Base-by-base conservation (phyloP, 805 yeast species). In the Pichia paraexigua region DNA sequence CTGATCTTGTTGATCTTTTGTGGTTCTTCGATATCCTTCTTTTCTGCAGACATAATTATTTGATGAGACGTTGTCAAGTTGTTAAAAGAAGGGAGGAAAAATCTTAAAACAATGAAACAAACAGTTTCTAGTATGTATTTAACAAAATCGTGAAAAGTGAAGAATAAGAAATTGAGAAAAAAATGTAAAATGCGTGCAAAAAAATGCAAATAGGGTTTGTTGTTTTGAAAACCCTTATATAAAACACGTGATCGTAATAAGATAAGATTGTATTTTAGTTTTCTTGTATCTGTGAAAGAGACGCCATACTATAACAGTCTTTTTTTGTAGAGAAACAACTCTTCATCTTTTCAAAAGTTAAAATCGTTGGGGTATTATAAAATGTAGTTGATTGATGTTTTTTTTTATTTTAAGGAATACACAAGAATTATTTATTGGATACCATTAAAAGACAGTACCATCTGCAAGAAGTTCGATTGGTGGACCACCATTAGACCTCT, bases 1-100 rank as follows among this genome's bases (percentile, higher is more conserved):
- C 98, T 91, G 81, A 94, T 91, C 87, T 91, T 92, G 85, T 85
- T 88, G 82, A 87, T 78, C 73, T 81, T 83, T 72, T 81, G 83
- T 74, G 82, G 85, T 71, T 79, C 83, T 75, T 80, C 89, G 75
- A 83, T 88, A 68, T 75, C 80, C 75, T 81, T 89, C 75, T 88
- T 88, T 75, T 87, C 94, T 75, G 84, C 55, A 76, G 91, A 83
- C 94, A 87, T 87, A 67, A 47, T 55, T 67, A 48, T 49, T 51
- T 45, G 50, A 52, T 59, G 69, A 67, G 73, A 69, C 72, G 73
- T 67, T 67, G 45, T 28, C 35, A 43, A 43, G 45, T 43, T 28
- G 24, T 5, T 0, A 11, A 25, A 42, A 12, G 44, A 3, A 27
- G 11, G 25, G n/a, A 13, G 10, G 27, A 43, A 12, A 7, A 27